Base-by-base conservation (phyloP, 1,284 basidiomycete genomes). In the Trametes polyzona region DNA sequence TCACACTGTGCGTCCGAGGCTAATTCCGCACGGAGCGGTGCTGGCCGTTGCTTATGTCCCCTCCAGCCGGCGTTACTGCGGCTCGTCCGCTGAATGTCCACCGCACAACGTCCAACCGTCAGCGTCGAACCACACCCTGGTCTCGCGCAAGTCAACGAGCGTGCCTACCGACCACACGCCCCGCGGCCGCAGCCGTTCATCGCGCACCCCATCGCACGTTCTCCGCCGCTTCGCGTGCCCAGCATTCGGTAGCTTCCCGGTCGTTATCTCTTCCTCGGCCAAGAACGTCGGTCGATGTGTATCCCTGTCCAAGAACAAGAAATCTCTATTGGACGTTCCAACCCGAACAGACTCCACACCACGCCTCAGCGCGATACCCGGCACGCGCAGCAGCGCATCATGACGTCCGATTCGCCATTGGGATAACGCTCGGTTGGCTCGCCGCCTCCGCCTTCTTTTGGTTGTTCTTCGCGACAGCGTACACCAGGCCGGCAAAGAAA, bases 401-500 rank as follows among this genome's bases (percentile, higher is more conserved):
- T 69, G 75, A 73, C 66, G 77, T 80, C 69, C 82, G 77, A 63
- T 73, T 79, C 58, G 81, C 68, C 61, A 90, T 69, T 26, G 89
- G 89, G 62, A 91, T 79, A 53, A 88, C 78, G 12, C 81, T 78
- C 33, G 76, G 74, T 61, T 79, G 77, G 32, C 69, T 73, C 16
- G 69, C 65, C 48, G 66, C 69, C 61, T 90, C 88, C 53, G 76
- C 70, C 74, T 87, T 90, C 72, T 88, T 90, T 75, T 93, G 92
- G 69, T 92, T 92, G 73, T 87, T 92, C 78, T 96, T 96, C 47
- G 94, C 94, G 12, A 95, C 81, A 17, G 94, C 92, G 71, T 96
- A 96, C 56, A 96, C 78, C 49, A 95, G 70, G 10, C 96, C 96
- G 21, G 96, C 95, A 64, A 97, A 80, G 76, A 98, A 98, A 4